Percentiles rank a stretch among this genome's conserved stretches.
phyloP scores from a whole-genome alignment of 177 flowering plant genomes.

The Vitis hybrid region DNA sequence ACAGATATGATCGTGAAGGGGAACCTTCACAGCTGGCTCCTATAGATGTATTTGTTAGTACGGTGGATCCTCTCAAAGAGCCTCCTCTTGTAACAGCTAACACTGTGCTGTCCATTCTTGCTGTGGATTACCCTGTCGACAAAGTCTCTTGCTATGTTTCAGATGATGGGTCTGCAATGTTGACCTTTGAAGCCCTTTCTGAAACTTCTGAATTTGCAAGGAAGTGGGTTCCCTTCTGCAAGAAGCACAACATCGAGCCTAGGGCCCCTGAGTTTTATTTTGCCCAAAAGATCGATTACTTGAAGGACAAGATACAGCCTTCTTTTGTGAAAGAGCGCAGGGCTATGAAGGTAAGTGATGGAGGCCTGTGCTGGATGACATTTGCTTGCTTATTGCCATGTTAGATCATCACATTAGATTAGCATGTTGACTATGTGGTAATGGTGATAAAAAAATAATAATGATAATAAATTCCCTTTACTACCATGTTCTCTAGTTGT shows the following conservation, averaged over 20 bases:
- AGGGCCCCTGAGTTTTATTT: conserved; percentile 99
- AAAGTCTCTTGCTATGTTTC: conserved; percentile 98
- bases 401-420: background rate
- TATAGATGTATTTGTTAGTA: conserved; percentile 95
- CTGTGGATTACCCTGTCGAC: conserved; percentile 99
- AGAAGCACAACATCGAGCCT: conserved; percentile 94
- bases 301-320: conserved; percentile 96
- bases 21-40: conserved; percentile 96
- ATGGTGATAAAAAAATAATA: too few relatives aligned
- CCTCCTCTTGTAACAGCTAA: conserved; percentile 98
- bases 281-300: conserved; percentile 90
- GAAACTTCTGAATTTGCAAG: conserved; percentile 98
- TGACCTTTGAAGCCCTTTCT: conserved; percentile 91
- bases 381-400: background rate
- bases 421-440: too few relatives aligned
- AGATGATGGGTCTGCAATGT: conserved; percentile 98
- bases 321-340: conserved; percentile 97
- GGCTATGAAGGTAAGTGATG: conserved; percentile 78
- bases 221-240: conserved; percentile 99
- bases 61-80: conserved; percentile 98
- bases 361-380: background rate
- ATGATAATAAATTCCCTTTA: too few relatives aligned
- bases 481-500: too few relatives aligned
- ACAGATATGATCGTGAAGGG: conserved; percentile 89
- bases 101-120: conserved; percentile 92